Conservation (phyloP, 1,139 yeast species). For the Suhomyces taliae region DNA sequence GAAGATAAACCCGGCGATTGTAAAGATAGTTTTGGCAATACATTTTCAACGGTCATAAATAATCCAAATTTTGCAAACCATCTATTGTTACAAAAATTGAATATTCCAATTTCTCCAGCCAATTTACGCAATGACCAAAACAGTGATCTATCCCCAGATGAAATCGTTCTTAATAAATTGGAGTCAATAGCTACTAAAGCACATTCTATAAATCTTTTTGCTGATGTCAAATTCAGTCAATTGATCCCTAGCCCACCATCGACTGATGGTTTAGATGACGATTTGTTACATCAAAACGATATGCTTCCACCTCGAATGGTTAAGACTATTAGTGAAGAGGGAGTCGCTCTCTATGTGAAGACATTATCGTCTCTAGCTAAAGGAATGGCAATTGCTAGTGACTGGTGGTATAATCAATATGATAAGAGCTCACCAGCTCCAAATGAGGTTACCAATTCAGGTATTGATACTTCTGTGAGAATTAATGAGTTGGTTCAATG, state of each 20-base stretch:
- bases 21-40: conserved; percentile 4
- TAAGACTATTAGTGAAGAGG: conserved; percentile 74
- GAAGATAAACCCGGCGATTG: conserved; percentile 17
- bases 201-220: conserved; percentile 83
- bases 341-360: conserved; percentile 80
- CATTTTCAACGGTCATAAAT: conserved; percentile 25
- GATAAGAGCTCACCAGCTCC: conserved; percentile 15
- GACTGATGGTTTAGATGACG: conserved; percentile 43
- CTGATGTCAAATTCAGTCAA: conserved; percentile 87
- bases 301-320: conserved; percentile 61
- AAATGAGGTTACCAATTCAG: neutral
- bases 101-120: conserved; percentile 26
- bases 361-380: conserved; percentile 76
- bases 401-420: conserved; percentile 75
- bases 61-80: conserved; percentile 41
- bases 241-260: conserved; percentile 78
- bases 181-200: conserved; percentile 87
- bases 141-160: conserved; percentile 29
- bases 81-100: conserved; percentile 34
- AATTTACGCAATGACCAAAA: conserved; percentile 10
- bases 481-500: conserved; percentile 87
- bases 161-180: conserved; percentile 46
- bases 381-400: conserved; percentile 82
- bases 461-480: conserved; percentile 33
- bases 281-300: conserved; percentile 38